Conservation (phyloP, 2,329 filamentous ascomycete genomes). For the Proliferodiscus dingleyae region DNA sequence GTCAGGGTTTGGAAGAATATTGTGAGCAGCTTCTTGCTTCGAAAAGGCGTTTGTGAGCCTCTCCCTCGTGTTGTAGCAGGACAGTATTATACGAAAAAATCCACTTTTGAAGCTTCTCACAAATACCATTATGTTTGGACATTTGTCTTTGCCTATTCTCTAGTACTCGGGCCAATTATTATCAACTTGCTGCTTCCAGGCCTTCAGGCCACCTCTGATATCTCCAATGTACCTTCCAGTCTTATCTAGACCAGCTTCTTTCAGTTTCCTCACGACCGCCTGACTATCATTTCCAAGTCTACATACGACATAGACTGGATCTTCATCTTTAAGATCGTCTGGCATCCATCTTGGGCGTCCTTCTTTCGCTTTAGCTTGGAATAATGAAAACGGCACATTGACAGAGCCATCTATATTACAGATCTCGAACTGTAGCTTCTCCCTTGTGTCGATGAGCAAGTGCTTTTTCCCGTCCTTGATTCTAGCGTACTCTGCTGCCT, state of each 20-base stretch:
- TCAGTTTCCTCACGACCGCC: slow-evolving; percentile 59
- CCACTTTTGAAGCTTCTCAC: background rate
- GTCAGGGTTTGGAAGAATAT: slow-evolving; percentile 2
- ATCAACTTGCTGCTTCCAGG: slow-evolving; percentile 69
- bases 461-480: slow-evolving; percentile 35
- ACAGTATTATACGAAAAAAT: slow-evolving; percentile 8
- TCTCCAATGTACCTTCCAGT: slow-evolving; percentile 40
- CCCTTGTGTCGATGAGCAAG: slow-evolving; percentile 75
- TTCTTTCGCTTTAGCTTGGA: slow-evolving; percentile 30
- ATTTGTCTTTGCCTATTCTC: background rate
- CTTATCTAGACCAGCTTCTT: slow-evolving; percentile 48
- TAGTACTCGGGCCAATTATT: slow-evolving; percentile 51
- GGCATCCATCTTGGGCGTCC: slow-evolving; percentile 36
- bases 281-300: slow-evolving; percentile 77
- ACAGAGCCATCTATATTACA: slow-evolving; percentile 70
- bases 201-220: slow-evolving; percentile 67
- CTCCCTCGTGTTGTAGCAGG: slow-evolving; percentile 5
- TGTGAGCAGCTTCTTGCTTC: slow-evolving; percentile 5
- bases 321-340: slow-evolving; percentile 34
- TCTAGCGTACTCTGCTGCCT: slow-evolving; percentile 52
- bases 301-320: slow-evolving; percentile 67
- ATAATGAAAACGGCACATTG: slow-evolving; percentile 64
- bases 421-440: slow-evolving; percentile 79
- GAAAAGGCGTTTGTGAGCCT: slow-evolving; percentile 5
- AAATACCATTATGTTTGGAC: background rate